Evolutionary conservation across 164 flowering plant genomes (phyloP), one percentile per base, ranked within the genome.

Genomic region (Platanus orientalis): DNA sequence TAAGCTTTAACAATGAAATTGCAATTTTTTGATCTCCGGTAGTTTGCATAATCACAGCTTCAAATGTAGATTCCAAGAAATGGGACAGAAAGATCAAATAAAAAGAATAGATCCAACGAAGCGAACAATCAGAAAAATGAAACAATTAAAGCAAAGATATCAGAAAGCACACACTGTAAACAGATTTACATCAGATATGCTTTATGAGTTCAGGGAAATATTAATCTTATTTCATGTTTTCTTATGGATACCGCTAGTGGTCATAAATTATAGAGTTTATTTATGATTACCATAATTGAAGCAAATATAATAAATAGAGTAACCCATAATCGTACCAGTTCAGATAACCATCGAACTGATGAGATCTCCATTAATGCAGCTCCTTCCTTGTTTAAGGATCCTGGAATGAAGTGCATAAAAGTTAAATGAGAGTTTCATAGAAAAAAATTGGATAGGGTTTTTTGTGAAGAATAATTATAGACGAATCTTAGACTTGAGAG

Each of bases 331-430:
- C 64, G n/a, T 75, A 83, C 83, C 76, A 76, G 54, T 60, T 81
- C 82, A 9, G 76, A 61, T 45, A 74, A 59, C 71, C 82, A 78
- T 59, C 69, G 73, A 4, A 47, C 56, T 11, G 80, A 63, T 2
- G 83, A 77, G 66, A 63, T 59, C 66, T 83, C 84, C 87, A 83
- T 81, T 62, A 14, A 48, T 48, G 34, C 27, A 53, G 40, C 24
- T 27, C 6, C n/a, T 27, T 36, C 12, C 42, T 36, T 36, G 42
- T 7, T 3, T 7, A 36, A 36, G 5, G 21, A 14, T 54, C 30
- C n/a, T 54, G 9, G 12, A 53, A 13, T 11, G 11, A 25, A 3
- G 4, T 4, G 0, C 17, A 12, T 4, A 50, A 50, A 45, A 7
- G 25, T n/a, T 23, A 49, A n/a, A 49, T 26, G 7, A 11, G 7